Evolutionary conservation across 768 basidiomycete species (phyloP).

Genomic region (Collybia mongolica): DNA sequence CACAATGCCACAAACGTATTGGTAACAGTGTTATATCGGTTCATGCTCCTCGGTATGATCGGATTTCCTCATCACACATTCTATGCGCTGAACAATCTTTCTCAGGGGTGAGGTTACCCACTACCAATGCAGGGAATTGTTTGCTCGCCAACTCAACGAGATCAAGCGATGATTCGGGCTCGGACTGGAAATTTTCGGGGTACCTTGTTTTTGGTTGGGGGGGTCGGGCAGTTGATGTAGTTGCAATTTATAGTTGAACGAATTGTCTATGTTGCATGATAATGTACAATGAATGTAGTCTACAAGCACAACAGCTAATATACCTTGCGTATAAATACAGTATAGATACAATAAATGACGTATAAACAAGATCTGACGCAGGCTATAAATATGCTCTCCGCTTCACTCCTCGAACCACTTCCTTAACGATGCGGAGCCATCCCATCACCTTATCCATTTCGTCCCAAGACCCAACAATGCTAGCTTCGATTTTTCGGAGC

Average conservation of each 20-base stretch:
- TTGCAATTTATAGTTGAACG: no score
- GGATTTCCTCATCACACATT: neutral
- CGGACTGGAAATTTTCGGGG: neutral
- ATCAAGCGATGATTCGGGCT: conserved; percentile 19
- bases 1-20: conserved; percentile 92
- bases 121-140: conserved; percentile 91
- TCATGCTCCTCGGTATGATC: conserved; percentile 76
- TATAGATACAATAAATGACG: conserved; percentile 30
- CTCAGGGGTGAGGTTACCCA: conserved; percentile 93
- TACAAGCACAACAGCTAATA: conserved; percentile 17
- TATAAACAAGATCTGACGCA: conserved; percentile 6
- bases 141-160: conserved; percentile 56
- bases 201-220: neutral
- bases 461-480: conserved; percentile 53
- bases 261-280: conserved; percentile 4
- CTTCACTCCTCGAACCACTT: conserved; percentile 58
- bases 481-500: conserved; percentile 62
- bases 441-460: conserved; percentile 58
- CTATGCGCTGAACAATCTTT: neutral
- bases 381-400: conserved; percentile 41
- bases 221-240: no score
- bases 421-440: conserved; percentile 67
- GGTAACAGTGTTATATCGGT: conserved; percentile 94
- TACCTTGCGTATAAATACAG: conserved; percentile 20
- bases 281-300: conserved; percentile 13